phyloP scores from a whole-genome alignment of 352 stramenopile species.

The Globisporangium heterothallicum region DNA sequence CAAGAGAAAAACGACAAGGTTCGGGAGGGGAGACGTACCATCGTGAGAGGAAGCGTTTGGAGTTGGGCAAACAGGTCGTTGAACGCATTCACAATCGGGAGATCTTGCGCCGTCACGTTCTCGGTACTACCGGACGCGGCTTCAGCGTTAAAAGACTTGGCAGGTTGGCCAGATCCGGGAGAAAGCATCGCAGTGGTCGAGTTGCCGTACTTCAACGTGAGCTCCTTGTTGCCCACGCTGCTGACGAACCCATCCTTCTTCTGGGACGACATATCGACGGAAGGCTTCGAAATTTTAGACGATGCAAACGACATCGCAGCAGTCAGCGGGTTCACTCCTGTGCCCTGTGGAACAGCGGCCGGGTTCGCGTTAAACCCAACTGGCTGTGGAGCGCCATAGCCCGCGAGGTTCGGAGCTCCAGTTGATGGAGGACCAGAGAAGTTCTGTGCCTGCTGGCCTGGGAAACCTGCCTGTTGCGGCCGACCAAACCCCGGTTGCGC shows the following conservation, averaged over 20 bases:
- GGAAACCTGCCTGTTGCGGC: slow-evolving; percentile 32
- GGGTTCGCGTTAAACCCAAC: slow-evolving; percentile 33
- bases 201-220: slow-evolving; percentile 86
- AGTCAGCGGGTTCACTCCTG: slow-evolving; percentile 63
- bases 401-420: slow-evolving; percentile 17
- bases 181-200: slow-evolving; percentile 55
- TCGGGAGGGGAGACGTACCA: slow-evolving; percentile 42
- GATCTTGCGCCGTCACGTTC: slow-evolving; percentile 64
- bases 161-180: slow-evolving; percentile 19
- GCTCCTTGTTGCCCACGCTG: slow-evolving; percentile 82
- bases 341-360: slow-evolving; percentile 48
- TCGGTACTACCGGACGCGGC: slow-evolving; percentile 61
- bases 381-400: slow-evolving; percentile 22
- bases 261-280: slow-evolving; percentile 76
- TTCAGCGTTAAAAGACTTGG: slow-evolving; percentile 43
- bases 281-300: slow-evolving; percentile 73
- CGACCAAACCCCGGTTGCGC: slow-evolving; percentile 27
- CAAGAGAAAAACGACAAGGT: background rate
- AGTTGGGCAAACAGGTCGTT: slow-evolving; percentile 77
- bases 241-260: slow-evolving; percentile 83
- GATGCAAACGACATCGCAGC: slow-evolving; percentile 48
- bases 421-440: slow-evolving; percentile 52
- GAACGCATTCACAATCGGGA: slow-evolving; percentile 75
- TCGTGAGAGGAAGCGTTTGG: slow-evolving; percentile 65
- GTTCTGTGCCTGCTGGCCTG: slow-evolving; percentile 15